phyloP scores from a whole-genome alignment of 345 rosid genomes.

The Kernera saxatilis region DNA sequence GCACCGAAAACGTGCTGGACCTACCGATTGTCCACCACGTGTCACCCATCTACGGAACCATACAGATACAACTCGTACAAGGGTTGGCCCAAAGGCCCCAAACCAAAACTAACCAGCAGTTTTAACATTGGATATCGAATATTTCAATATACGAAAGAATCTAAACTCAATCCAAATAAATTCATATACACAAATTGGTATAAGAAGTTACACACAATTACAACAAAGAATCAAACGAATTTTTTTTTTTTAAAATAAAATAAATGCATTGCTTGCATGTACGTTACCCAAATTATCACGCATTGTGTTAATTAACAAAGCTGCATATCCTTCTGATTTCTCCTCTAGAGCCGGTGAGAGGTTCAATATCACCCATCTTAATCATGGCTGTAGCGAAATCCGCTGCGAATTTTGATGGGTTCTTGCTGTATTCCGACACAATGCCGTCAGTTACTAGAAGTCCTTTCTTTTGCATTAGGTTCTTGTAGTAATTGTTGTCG shows the following conservation, averaged over 20 bases:
- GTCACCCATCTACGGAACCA: background rate
- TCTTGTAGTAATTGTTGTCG: slow-evolving; percentile 47
- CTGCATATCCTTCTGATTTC: slow-evolving; percentile 33
- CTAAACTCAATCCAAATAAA: background rate
- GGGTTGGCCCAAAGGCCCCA: background rate
- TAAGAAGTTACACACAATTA: background rate
- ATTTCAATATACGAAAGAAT: background rate
- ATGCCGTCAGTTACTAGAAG: slow-evolving; percentile 36
- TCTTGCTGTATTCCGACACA: slow-evolving; percentile 32
- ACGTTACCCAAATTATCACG: background rate
- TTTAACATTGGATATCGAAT: background rate
- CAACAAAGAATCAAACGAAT: background rate
- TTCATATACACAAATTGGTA: background rate
- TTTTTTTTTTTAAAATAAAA: background rate
- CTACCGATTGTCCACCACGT: background rate
- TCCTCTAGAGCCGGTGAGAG: slow-evolving; percentile 19
- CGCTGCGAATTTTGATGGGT: slow-evolving; percentile 6
- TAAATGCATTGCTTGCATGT: background rate
- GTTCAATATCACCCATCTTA: slow-evolving; percentile 38
- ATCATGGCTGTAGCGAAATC: slow-evolving; percentile 44
- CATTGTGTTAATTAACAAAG: slow-evolving; percentile 18
- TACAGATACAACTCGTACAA: background rate
- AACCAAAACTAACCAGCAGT: background rate
- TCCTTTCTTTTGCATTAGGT: slow-evolving; percentile 43
- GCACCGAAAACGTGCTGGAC: slow-evolving; percentile 6